phyloP scores from a whole-genome alignment of 2,329 filamentous ascomycete species.

The Aspergillus niger region DNA sequence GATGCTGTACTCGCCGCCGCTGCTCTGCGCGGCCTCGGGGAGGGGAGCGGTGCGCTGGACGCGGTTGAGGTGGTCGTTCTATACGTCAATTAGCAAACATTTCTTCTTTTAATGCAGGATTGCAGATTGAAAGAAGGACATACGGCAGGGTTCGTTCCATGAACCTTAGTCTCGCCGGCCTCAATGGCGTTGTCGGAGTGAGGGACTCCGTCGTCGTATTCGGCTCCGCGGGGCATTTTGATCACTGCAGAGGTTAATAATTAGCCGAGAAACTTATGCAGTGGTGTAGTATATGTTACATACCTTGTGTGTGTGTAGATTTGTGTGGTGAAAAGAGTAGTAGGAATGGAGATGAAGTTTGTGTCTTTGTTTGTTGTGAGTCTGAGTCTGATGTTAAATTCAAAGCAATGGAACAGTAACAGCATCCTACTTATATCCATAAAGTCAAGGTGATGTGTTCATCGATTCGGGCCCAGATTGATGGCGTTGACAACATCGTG shows the following conservation, averaged over 20 bases:
- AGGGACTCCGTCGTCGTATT: slow-evolving; percentile 41
- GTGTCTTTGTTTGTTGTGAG: neutral
- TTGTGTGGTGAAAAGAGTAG: no score
- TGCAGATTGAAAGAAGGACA: slow-evolving; percentile 6
- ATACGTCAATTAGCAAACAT: slow-evolving; percentile 10
- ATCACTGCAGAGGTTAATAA: neutral
- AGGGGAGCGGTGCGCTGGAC: slow-evolving; percentile 37
- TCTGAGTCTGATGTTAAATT: no score
- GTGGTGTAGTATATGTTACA: neutral
- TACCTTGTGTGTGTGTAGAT: neutral
- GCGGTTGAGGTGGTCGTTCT: slow-evolving; percentile 35
- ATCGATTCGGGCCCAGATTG: slow-evolving; percentile 3
- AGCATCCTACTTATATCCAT: neutral
- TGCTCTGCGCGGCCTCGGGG: slow-evolving; percentile 36
- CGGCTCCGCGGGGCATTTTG: slow-evolving; percentile 45
- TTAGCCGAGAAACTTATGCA: no score
- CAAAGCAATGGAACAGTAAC: no score
- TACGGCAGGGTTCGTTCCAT: slow-evolving; percentile 39
- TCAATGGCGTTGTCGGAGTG: slow-evolving; percentile 45
- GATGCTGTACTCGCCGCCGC: slow-evolving; percentile 30
- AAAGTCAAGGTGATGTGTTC: no score
- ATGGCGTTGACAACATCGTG: slow-evolving; percentile 33
- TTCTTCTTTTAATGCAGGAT: neutral
- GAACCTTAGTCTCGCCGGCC: slow-evolving; percentile 34
- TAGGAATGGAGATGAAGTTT: neutral